Evolutionary conservation across 208 protist genomes (phyloP), one percentile per base, ranked within the genome.

Genomic region (Crithidia bombi): DNA sequence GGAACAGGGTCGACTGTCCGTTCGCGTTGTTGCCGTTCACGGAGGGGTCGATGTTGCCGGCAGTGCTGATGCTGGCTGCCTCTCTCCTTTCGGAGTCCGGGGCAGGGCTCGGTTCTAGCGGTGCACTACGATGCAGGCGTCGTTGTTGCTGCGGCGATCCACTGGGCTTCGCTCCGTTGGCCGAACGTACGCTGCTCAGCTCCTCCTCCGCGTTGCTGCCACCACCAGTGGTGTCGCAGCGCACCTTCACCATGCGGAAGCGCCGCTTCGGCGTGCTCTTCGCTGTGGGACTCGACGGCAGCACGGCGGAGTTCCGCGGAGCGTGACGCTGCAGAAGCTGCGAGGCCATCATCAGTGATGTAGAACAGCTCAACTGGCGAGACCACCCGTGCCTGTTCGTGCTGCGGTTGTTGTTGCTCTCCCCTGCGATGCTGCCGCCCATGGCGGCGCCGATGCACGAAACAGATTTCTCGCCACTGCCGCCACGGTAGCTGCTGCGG

Each of bases 71-170:
- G 11, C 19, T 35, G 21, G 23, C 39, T 4, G n/a, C 0, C 11
- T 39, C 21, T 15, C 38, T 15, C 17, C 33, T 32, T 1, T 56
- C 64, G 5, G 54, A 61, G 49, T 57, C 36, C 47, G 55, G 32
- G 28, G 32, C 61, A 2, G 52, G 56, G 65, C 43, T 70, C 33
- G 25, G 1, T 35, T 70, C 56, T n/a, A 69, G 64, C 9, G 47
- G 71, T 21, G 64, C 56, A 5, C 58, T 59, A 44, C 44, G 47
- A 39, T 63, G 44, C 4, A 23, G 73, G 21, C 41, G 57, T 10
- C 35, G 64, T 11, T 59, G 35, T 19, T 28, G 49, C 39, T 35
- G 30, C 26, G 47, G 21, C 26, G n/a, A n/a, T n/a, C 14, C n/a
- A 7, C 28, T 12, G 11, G 50, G 23, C 30, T 36, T 39, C 25